Evolutionary conservation across 1,139 yeast species (phyloP).

Genomic region (Kurtzmaniella quercitrusa): DNA sequence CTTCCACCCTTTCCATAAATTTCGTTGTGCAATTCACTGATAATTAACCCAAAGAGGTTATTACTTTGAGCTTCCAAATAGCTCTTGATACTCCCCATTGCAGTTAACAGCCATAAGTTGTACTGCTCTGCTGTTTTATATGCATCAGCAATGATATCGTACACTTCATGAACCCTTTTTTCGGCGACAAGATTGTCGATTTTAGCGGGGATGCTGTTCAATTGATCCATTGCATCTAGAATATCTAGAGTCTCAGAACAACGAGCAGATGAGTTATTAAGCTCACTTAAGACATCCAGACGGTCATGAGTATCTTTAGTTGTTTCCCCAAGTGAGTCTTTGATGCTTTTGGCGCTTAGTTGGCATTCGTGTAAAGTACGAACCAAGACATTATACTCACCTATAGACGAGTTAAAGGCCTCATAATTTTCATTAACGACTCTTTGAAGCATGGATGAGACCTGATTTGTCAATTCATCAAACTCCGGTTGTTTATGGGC

Average conservation of each 20-base stretch:
- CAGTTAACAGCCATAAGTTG: conserved; percentile 59
- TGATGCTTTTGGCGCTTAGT: conserved; percentile 46
- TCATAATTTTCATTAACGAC: conserved; percentile 85
- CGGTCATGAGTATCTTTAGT: conserved; percentile 51
- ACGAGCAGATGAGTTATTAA: conserved; percentile 59
- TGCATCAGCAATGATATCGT: conserved; percentile 56
- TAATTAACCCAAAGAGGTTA: conserved; percentile 62
- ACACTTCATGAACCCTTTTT: conserved; percentile 68
- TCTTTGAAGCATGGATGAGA: conserved; percentile 54
- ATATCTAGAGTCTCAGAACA: conserved; percentile 70
- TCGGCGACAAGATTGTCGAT: conserved; percentile 65
- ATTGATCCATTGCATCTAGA: conserved; percentile 62
- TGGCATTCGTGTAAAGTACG: conserved; percentile 57
- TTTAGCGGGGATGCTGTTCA: conserved; percentile 56
- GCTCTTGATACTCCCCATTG: conserved; percentile 52
- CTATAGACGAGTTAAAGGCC: conserved; percentile 78
- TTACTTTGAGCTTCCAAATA: conserved; percentile 63
- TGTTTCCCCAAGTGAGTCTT: conserved; percentile 48
- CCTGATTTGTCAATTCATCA: conserved; percentile 46
- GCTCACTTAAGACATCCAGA: conserved; percentile 55
- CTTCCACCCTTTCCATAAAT: conserved; percentile 36
- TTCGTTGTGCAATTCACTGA: conserved; percentile 74
- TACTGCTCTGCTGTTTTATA: conserved; percentile 54
- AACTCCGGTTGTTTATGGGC: conserved; percentile 69
- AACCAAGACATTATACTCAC: conserved; percentile 64